Percentiles rank a stretch among this genome's conserved stretches.
Evolutionary conservation across 1,139 yeast genomes (phyloP).

Genomic region (Tardiomyces blankii): DNA sequence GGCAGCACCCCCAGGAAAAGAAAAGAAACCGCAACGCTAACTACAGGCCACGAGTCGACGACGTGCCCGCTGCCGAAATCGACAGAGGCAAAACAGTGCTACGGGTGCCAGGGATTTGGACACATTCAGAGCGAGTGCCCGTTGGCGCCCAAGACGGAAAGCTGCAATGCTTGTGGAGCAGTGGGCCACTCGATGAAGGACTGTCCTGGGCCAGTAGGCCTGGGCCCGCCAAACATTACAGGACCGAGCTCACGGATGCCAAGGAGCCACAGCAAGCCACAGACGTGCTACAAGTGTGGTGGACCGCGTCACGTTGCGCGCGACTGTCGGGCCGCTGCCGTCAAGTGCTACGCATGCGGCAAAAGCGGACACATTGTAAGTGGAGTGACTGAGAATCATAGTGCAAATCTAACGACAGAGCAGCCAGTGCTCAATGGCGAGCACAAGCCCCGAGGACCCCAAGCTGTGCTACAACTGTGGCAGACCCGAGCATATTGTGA

Average conservation of each 20-base stretch:
- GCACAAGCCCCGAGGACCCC: background rate
- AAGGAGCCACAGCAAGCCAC: conserved; percentile 29
- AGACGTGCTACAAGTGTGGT: conserved; percentile 80
- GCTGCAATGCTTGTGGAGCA: conserved; percentile 47
- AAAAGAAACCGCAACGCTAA: too few relatives aligned
- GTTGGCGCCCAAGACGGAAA: conserved; percentile 9
- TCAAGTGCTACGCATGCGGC: conserved; percentile 85
- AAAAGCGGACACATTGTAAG: conserved; percentile 58
- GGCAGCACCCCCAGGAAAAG: too few relatives aligned
- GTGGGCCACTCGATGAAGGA: conserved; percentile 67
- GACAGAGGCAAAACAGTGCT: conserved; percentile 76
- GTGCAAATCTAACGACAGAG: background rate
- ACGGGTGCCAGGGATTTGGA: conserved; percentile 62
- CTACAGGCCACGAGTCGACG: conserved; percentile 67
- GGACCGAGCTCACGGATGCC: conserved; percentile 49
- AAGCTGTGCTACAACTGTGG: background rate
- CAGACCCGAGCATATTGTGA: background rate
- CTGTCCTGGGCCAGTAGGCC: conserved; percentile 35
- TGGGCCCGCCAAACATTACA: conserved; percentile 38
- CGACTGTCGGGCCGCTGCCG: conserved; percentile 70
- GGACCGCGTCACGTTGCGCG: conserved; percentile 91
- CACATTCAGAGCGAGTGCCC: conserved; percentile 64
- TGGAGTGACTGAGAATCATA: background rate
- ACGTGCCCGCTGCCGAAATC: conserved; percentile 84
- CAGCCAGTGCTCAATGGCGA: background rate